Conservation (phyloP, 495 filamentous ascomycete genomes). For the Annulohypoxylon nitens region DNA sequence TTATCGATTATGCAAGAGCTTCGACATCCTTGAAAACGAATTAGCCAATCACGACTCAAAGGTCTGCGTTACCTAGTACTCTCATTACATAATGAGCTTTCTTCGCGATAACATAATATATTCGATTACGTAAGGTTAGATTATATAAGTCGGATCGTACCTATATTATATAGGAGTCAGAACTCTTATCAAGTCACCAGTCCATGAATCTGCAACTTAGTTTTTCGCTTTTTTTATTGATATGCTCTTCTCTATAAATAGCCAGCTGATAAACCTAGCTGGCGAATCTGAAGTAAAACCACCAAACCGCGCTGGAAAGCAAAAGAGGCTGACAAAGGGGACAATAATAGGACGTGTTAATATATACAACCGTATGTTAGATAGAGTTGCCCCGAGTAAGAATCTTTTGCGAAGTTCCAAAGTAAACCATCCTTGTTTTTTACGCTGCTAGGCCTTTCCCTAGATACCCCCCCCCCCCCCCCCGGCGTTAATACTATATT, state of each 20-base stretch:
- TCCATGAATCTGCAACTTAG: background rate
- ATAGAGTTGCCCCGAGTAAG: constrained; percentile 43
- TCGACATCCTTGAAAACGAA: background rate
- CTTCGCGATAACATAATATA: background rate
- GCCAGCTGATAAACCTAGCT: background rate
- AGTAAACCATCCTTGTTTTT: constrained; percentile 37
- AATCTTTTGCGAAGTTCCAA: constrained; percentile 27
- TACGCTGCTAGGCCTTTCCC: constrained; percentile 5
- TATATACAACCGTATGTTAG: constrained; percentile 45
- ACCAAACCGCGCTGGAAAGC: constrained; percentile 18
- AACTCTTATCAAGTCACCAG: background rate
- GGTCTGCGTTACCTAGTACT: background rate
- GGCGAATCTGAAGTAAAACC: constrained; percentile 20
- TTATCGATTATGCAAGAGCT: constrained; percentile 48
- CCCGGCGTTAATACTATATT: constrained; percentile 34
- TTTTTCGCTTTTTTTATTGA: constrained; percentile 40
- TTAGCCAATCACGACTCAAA: constrained; percentile 18
- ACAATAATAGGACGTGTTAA: constrained; percentile 31
- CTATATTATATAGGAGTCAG: background rate
- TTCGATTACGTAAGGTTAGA: background rate
- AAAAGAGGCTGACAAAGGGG: constrained; percentile 25
- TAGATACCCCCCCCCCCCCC: constrained; percentile 18
- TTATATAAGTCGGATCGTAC: background rate
- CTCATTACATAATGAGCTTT: background rate
- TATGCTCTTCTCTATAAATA: constrained; percentile 33